Evolutionary conservation across 306 rosid species (phyloP).

Genomic region (Hylodesmum podocarpum): DNA sequence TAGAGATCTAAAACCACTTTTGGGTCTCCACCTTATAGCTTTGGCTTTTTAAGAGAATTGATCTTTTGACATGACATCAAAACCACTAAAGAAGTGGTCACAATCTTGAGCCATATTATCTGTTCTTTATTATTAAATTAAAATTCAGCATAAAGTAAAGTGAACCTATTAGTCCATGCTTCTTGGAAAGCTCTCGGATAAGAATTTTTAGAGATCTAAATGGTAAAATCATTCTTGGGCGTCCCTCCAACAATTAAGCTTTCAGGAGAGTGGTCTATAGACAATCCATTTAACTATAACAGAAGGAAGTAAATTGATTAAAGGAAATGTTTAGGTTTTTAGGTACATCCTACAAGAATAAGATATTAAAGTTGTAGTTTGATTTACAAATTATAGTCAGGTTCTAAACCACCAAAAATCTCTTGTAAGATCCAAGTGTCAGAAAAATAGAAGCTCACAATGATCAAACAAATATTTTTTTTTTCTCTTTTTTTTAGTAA

Average conservation of each 20-base stretch:
- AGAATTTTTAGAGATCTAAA: not conserved
- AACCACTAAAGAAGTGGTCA: not conserved
- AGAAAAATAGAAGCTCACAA: not conserved
- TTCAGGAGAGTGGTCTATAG: slow-evolving; percentile 3
- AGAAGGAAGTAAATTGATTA: slow-evolving; percentile 12
- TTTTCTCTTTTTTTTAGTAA: too few species aligned
- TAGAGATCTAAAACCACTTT: not conserved
- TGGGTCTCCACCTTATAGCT: not conserved
- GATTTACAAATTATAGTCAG: not conserved
- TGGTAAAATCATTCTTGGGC: not conserved
- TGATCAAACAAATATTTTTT: slow-evolving; percentile 20
- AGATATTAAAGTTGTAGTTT: not conserved
- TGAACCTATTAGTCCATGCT: not conserved
- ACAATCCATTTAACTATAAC: not conserved
- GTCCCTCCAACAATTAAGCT: not conserved
- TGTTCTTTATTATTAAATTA: not conserved
- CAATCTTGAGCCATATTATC: slow-evolving; percentile 2
- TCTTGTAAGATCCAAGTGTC: not conserved
- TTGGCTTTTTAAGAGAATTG: not conserved
- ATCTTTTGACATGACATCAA: not conserved
- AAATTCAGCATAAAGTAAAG: too few species aligned
- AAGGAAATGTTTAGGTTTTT: slow-evolving; percentile 7
- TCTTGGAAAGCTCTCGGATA: slow-evolving; percentile 8
- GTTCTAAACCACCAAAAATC: not conserved
- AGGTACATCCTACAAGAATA: not conserved